phyloP scores from a whole-genome alignment of 495 filamentous ascomycete species.

The Neurospora cerealis region DNA sequence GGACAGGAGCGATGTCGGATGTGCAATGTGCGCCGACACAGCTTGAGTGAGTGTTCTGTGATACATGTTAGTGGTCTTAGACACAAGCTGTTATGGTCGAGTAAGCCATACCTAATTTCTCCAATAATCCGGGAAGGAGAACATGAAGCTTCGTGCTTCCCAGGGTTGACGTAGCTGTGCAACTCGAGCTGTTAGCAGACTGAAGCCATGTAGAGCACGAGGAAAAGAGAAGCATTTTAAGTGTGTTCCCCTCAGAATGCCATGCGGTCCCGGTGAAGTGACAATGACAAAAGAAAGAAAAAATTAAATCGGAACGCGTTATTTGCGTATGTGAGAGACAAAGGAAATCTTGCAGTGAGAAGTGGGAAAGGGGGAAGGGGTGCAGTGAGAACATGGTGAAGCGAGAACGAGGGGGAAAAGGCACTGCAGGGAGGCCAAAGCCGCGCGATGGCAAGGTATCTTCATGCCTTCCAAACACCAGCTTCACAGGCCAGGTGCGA shows the following conservation, averaged over 20 bases:
- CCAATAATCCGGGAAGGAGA: not conserved
- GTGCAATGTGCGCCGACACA: not conserved
- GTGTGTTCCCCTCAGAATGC: not conserved
- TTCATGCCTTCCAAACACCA: not conserved
- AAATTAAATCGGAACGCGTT: not conserved
- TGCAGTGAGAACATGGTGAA: not conserved
- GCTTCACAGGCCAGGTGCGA: not conserved
- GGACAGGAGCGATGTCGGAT: not conserved
- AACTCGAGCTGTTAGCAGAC: not conserved
- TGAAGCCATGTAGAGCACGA: not conserved
- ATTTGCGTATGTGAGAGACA: not conserved
- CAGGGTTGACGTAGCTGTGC: not conserved
- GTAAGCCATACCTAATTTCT: not conserved
- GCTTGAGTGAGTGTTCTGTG: not conserved
- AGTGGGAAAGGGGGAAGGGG: not conserved
- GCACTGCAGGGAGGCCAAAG: not conserved
- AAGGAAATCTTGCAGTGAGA: not conserved
- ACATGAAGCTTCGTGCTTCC: not conserved
- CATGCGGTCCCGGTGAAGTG: not conserved
- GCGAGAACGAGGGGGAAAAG: not conserved
- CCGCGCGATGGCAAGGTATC: not conserved
- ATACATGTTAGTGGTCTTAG: not conserved
- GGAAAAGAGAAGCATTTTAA: not conserved
- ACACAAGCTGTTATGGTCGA: not conserved
- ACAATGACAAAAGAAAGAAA: not conserved